Evolutionary conservation across 2,329 filamentous ascomycete genomes (phyloP).

Genomic region (Coniochaeta hoffmannii): DNA sequence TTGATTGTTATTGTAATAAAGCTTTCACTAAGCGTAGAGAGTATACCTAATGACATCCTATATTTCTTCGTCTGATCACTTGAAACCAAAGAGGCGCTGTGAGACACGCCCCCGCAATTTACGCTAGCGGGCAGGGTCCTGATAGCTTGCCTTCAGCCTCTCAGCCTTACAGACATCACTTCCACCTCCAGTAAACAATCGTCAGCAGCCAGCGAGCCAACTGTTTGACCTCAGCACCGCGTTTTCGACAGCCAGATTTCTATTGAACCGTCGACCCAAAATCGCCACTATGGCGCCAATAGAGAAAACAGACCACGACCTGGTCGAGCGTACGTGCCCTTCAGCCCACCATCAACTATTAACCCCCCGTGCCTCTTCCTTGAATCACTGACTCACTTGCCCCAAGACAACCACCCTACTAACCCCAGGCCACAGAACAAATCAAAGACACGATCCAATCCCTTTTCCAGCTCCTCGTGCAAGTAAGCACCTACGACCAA

Average conservation of each 20-base stretch:
- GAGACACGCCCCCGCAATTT: too few relatives aligned
- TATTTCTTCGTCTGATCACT: neutral
- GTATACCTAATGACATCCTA: neutral
- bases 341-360: neutral
- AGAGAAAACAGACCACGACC: slow-evolving; percentile 15
- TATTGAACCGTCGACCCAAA: too few relatives aligned
- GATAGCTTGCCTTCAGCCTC: too few relatives aligned
- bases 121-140: too few relatives aligned
- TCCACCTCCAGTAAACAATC: too few relatives aligned
- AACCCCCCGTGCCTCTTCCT: neutral
- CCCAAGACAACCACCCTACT: neutral
- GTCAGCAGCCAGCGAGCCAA: too few relatives aligned
- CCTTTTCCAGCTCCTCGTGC: slow-evolving; percentile 57
- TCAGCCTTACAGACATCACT: neutral
- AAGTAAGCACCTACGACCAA: slow-evolving; percentile 53
- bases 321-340: slow-evolving; percentile 14
- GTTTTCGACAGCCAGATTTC: too few relatives aligned
- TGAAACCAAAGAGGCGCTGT: too few relatives aligned
- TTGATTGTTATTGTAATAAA: neutral
- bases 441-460: slow-evolving; percentile 57
- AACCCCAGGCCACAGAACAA: slow-evolving; percentile 35
- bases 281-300: slow-evolving; percentile 17
- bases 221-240: too few relatives aligned
- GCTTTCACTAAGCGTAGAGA: neutral
- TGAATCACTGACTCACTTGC: too few relatives aligned